phyloP scores from a whole-genome alignment of 768 basidiomycete genomes.

The Leccinum truebloodii region DNA sequence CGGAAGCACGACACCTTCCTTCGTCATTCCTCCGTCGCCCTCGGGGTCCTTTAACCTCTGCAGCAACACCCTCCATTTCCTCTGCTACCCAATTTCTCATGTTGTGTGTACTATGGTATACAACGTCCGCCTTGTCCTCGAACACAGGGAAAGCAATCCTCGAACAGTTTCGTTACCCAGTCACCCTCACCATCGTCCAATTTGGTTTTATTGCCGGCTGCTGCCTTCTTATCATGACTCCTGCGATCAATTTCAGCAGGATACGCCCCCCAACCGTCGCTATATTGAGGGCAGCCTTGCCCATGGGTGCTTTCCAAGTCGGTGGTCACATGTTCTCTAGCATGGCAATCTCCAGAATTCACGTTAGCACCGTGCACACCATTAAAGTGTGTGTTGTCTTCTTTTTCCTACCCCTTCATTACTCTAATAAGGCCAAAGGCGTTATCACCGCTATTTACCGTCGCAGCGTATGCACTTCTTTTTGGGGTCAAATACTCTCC shows the following conservation, averaged over 20 bases:
- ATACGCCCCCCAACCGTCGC: conserved; percentile 69
- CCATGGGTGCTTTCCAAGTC: conserved; percentile 98
- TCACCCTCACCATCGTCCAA: conserved; percentile 97
- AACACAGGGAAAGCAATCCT: conserved; percentile 97
- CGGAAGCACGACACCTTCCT: conserved; percentile 18
- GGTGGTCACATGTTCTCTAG: conserved; percentile 98
- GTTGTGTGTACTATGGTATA: conserved; percentile 91
- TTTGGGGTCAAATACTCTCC: conserved; percentile 93
- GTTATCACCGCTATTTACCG: conserved; percentile 94
- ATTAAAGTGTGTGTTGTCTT: conserved; percentile 73
- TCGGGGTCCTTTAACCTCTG: conserved; percentile 18
- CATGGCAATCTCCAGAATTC: conserved; percentile 94
- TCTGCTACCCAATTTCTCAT: conserved; percentile 62
- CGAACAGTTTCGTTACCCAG: conserved; percentile 88
- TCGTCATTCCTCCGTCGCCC: conserved; percentile 30
- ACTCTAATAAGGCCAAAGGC: conserved; percentile 55
- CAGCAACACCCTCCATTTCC: conserved; percentile 16
- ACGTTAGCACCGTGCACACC: conserved; percentile 97
- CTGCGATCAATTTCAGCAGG: conserved; percentile 62
- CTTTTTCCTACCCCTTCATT: neutral
- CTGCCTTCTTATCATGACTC: conserved; percentile 84
- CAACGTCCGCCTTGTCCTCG: conserved; percentile 88
- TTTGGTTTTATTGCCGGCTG: conserved; percentile 92
- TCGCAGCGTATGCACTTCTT: conserved; percentile 89
- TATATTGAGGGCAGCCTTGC: conserved; percentile 78